phyloP scores from a whole-genome alignment of 148 eudicot species.

The Camellia granthamiana region DNA sequence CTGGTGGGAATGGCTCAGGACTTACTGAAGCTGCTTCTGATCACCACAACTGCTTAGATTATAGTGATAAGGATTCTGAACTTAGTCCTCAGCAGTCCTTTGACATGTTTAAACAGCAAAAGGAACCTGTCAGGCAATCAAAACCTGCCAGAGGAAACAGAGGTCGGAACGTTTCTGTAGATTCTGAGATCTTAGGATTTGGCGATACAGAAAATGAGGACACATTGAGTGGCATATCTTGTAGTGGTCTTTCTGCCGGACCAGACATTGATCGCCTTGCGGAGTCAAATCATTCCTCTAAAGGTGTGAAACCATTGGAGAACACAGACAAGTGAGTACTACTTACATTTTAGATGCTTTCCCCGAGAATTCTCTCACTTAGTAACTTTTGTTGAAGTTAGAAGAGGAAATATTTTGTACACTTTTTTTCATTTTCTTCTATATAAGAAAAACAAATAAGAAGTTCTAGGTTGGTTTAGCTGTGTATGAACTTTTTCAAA shows the following conservation, averaged over 20 bases:
- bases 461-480: neutral
- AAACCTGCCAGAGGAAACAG: conserved; percentile 16
- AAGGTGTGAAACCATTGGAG: conserved; percentile 31
- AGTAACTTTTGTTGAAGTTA: neutral
- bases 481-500: no score
- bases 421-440: neutral
- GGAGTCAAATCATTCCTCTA: conserved; percentile 29
- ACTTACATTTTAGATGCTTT: neutral
- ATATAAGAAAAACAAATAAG: neutral
- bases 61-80: conserved; percentile 24
- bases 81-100: conserved; percentile 22
- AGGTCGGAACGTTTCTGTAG: conserved; percentile 18
- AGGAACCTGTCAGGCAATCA: conserved; percentile 22
- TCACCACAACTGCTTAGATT: conserved; percentile 25
- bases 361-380: neutral
- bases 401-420: neutral
- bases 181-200: conserved; percentile 21
- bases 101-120: conserved; percentile 27
- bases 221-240: conserved; percentile 46
- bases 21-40: conserved; percentile 26
- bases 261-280: conserved; percentile 52
- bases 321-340: conserved; percentile 46
- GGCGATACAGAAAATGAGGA: conserved; percentile 37
- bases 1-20: conserved; percentile 20
- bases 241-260: conserved; percentile 38